These are phyloP conservation scores for Earliella scabrosa DNA, from an alignment of 1,284 basidiomycete species.

Conservation along the genomic window DNA sequence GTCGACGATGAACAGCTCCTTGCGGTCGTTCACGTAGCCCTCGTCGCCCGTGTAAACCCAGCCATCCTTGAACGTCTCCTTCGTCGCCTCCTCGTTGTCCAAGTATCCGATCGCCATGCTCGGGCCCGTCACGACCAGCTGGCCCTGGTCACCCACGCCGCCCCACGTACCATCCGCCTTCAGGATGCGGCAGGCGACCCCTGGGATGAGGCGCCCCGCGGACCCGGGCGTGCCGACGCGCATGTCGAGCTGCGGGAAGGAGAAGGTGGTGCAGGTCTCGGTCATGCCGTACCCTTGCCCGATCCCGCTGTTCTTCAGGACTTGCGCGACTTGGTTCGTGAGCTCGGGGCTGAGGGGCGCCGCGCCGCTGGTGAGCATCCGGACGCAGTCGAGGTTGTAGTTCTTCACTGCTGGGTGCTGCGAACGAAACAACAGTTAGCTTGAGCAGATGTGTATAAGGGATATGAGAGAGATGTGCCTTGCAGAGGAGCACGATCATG, in stretches of 20 bases:
- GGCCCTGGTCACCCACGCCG: conserved; percentile 44
- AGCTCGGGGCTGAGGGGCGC: conserved; percentile 76
- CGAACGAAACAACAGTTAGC: no score
- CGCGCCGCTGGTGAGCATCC: conserved; percentile 67
- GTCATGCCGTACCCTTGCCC: conserved; percentile 65
- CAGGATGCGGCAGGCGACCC: conserved; percentile 42
- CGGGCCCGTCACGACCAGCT: conserved; percentile 45
- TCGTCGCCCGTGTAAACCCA: conserved; percentile 53
- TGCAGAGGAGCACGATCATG: conserved; percentile 56
- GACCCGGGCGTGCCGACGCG: conserved; percentile 38
- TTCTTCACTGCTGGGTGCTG: conserved; percentile 71
- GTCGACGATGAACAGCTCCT: conserved; percentile 48
- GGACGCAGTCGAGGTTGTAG: conserved; percentile 65
- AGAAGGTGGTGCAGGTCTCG: conserved; percentile 52
- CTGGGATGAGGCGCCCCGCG: conserved; percentile 44
- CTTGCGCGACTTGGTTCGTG: conserved; percentile 52
- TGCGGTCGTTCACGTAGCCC: conserved; percentile 43
- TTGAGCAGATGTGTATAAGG: no score
- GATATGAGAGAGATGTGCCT: conserved; percentile 41
- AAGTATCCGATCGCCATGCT: conserved; percentile 46
- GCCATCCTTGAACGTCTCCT: conserved; percentile 47
- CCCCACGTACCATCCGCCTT: conserved; percentile 44
- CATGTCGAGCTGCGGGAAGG: conserved; percentile 32
- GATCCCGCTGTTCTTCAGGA: conserved; percentile 62
- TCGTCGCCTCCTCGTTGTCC: conserved; percentile 44